Evolutionary conservation across 1,139 yeast species (phyloP), one percentile per base, ranked within the genome.

Genomic region (Arxiozyma telluris): DNA sequence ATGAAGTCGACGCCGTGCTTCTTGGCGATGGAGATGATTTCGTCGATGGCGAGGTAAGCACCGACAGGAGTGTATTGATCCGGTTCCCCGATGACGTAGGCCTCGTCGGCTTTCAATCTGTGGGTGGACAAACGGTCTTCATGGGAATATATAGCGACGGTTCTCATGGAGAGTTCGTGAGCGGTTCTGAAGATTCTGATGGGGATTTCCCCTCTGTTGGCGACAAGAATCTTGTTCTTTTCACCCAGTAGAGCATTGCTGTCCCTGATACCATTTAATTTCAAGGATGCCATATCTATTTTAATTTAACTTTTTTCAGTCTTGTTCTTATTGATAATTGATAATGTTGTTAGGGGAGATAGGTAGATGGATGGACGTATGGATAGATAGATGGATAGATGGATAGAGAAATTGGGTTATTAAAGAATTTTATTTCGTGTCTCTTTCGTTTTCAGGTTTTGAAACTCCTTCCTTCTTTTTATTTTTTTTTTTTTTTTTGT

Each of bases 61-160:
- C 89, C 96, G 49, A 93, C 98, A 0, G 99, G 98, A 3, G 96
- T 81, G 71, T 66, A 93, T 73, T 93, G 87, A 59, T 96, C 96
- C 65, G 84, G 83, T 60, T 80, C 81, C 53, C 98, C 98, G 68
- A 94, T 88, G 57, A 84, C 94, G 67, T 93, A 93, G 43, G 94
- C 87, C 73, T 88, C 96, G 69, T 88, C 96, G 15, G 96, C 94
- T 73, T 88, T 88, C 67, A 90, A 78, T 67, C 98, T 79, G 74
- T 93, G 98, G 91, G 90, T 89, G 27, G 96, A 87, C 66, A 94
- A 77, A 61, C 96, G 77, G 72, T 93, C 99, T 73, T 93, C 98
- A 71, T 91, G 96, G 49, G 98, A 91, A 71, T 90, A 94, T 67
- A 94, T 85, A 51, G 98, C 98, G 53, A 93, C 98, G 0, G 99